Percentiles rank a stretch among this genome's conserved stretches.
phyloP scores from a whole-genome alignment of 352 stramenopile species.

The Globisporangium cystogenes region DNA sequence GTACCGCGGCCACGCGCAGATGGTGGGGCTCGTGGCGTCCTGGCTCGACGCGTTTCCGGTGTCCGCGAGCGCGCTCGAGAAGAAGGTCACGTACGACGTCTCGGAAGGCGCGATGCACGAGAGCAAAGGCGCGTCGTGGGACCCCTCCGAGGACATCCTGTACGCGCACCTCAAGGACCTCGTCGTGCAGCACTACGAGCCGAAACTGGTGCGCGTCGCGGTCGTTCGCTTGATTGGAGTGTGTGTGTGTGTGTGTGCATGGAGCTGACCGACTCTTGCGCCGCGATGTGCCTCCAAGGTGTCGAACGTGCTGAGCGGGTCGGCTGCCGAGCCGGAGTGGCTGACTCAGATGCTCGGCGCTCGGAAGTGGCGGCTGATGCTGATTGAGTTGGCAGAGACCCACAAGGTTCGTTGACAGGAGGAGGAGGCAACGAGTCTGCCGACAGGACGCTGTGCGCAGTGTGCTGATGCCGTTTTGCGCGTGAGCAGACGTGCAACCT shows the following conservation, averaged over 20 bases:
- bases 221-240: not conserved
- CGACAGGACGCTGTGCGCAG: not conserved
- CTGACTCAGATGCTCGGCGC: conserved; percentile 80
- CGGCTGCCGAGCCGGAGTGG: conserved; percentile 68
- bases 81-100: conserved; percentile 74
- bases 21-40: conserved; percentile 80
- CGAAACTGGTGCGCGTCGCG: conserved; percentile 43
- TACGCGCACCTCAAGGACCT: conserved; percentile 74
- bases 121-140: conserved; percentile 68
- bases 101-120: conserved; percentile 55
- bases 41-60: conserved; percentile 71
- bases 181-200: conserved; percentile 79
- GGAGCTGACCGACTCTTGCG: not conserved
- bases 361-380: conserved; percentile 78
- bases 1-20: conserved; percentile 82
- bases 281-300: conserved; percentile 22
- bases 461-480: not conserved
- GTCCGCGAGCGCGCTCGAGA: conserved; percentile 52
- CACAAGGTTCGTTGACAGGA: conserved; percentile 56
- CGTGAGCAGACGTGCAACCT: conserved; percentile 60
- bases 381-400: conserved; percentile 81
- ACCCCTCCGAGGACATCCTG: conserved; percentile 68
- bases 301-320: conserved; percentile 82
- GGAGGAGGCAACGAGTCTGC: not conserved
- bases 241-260: not conserved